These are phyloP conservation scores for Moelleriella libera DNA, from an alignment of 2,329 filamentous ascomycete species.

Conservation along the genomic window DNA sequence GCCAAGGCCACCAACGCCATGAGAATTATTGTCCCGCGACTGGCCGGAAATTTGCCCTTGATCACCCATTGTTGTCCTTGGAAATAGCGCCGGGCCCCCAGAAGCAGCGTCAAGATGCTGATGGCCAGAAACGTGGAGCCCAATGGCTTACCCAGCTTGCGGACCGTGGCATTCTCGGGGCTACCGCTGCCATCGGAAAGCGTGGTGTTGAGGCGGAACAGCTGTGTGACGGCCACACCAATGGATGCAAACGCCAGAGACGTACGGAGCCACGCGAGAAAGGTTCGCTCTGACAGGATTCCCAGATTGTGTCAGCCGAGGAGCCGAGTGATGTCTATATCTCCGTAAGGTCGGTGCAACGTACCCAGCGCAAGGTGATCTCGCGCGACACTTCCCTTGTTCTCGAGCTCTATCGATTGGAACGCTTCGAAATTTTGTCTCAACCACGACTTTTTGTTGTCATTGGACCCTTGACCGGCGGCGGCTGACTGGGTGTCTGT, in stretches of 20 bases:
- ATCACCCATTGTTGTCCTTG: slow-evolving; percentile 70
- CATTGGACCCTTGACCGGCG: slow-evolving; percentile 2
- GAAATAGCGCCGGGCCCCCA: slow-evolving; percentile 69
- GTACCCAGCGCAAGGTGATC: slow-evolving; percentile 70
- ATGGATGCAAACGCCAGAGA: slow-evolving; percentile 72
- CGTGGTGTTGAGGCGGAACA: slow-evolving; percentile 68
- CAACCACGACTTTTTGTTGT: slow-evolving; percentile 31
- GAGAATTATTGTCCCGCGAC: slow-evolving; percentile 58
- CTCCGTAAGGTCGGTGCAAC: slow-evolving; percentile 4
- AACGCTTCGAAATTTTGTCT: slow-evolving; percentile 31
- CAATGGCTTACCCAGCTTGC: slow-evolving; percentile 56
- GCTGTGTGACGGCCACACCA: slow-evolving; percentile 70
- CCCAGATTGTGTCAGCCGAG: not conserved
- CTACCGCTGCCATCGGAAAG: slow-evolving; percentile 23
- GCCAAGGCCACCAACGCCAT: slow-evolving; percentile 51
- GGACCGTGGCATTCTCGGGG: slow-evolving; percentile 29
- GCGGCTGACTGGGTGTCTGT: not conserved
- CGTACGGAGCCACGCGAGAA: slow-evolving; percentile 73
- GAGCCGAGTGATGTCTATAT: not conserved
- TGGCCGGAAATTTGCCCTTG: slow-evolving; percentile 65
- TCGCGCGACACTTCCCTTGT: slow-evolving; percentile 70
- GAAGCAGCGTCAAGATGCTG: slow-evolving; percentile 57
- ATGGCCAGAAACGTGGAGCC: slow-evolving; percentile 66
- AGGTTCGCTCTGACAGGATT: slow-evolving; percentile 52
- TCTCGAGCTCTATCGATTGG: slow-evolving; percentile 61